Base-by-base conservation (phyloP, 768 basidiomycete species). In the Sporobolomyces roseus region DNA sequence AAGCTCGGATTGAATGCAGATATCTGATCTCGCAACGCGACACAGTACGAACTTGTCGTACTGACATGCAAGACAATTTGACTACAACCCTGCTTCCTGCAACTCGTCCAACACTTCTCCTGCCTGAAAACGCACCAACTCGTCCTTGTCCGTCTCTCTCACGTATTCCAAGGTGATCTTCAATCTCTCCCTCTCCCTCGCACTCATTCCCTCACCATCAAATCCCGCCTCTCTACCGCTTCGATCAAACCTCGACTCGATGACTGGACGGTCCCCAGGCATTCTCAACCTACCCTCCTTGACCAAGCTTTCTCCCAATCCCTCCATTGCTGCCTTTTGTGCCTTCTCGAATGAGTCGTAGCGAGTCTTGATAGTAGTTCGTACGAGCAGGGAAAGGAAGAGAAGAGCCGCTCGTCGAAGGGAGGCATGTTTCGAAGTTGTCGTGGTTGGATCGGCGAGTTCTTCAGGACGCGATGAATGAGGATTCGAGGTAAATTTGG, bases 321-420 rank as follows among this genome's bases (percentile, higher is more conserved):
- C 43, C 35, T 14, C 27, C 8, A 38, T 10, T 27, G 9, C 61
- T 33, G 55, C 30, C 29, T 30, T 52, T 8, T 41, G 17, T 17
- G 55, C 53, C 75, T 30, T 30, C 23, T 48, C 51, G 23, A 35
- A 52, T 6, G 10, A 27, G 3, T 85, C 83, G 66, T 88, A 84
- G 16, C 82, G 75, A 13, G 83, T 80, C n/a, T 78, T 79, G 0
- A 82, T 85, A 23, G 82, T 81, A 48, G 86, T 83, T n/a, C 83
- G 82, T n/a, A 91, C 77, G 36, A 92, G 80, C 13, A 87, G 75
- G 0, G 85, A 81, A 49, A 94, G 81, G 77, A 96, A 88, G 73
- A 93, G 87, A n/a, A 96, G 76, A 0, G 90, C 91, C 1, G 90
- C 87, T 48, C 94, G 87, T 36, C 93, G 85, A 5, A 97, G 80